These are phyloP conservation scores for Mallotus japonicus DNA, from an alignment of 441 rosid species.

Conservation along the genomic window DNA sequence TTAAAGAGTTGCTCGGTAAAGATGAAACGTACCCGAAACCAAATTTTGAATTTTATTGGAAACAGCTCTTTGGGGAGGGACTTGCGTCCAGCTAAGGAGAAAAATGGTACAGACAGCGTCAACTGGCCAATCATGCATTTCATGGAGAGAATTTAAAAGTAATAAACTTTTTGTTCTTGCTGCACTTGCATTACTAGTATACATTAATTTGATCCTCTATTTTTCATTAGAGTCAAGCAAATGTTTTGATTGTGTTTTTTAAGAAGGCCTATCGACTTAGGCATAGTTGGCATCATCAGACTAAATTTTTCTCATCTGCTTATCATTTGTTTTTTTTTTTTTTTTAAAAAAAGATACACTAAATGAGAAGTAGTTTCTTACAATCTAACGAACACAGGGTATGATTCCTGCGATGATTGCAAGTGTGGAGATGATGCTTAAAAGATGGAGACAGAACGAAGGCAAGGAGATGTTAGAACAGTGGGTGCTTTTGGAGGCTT, in stretches of 20 bases:
- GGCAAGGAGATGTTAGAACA: constrained; percentile 41
- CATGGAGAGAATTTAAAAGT: constrained; percentile 35
- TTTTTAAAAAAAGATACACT: too few species aligned
- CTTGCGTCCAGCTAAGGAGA: constrained; percentile 26
- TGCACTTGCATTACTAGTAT: not conserved
- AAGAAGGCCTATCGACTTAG: too few species aligned
- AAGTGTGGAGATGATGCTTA: constrained; percentile 36
- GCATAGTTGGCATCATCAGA: too few species aligned
- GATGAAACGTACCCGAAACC: constrained; percentile 26
- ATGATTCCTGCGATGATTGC: constrained; percentile 33
- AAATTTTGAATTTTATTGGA: not conserved
- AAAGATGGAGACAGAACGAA: constrained; percentile 32
- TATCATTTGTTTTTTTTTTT: too few species aligned
- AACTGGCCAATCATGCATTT: constrained; percentile 31
- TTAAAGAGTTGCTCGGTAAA: constrained; percentile 30
- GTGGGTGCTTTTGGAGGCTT: too few species aligned
- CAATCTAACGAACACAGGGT: constrained; percentile 4
- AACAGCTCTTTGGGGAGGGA: constrained; percentile 39
- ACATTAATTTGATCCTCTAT: too few species aligned
- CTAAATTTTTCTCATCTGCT: too few species aligned
- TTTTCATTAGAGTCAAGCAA: too few species aligned
- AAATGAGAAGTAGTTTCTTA: not conserved
- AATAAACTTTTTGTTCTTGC: not conserved
- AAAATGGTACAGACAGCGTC: constrained; percentile 41
- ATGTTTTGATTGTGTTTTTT: too few species aligned